A percentile compares a stretch with the other conserved stretches of the same genome.
Conservation (phyloP, 108 stramenopile genomes). For the Nitzschia sp. region DNA sequence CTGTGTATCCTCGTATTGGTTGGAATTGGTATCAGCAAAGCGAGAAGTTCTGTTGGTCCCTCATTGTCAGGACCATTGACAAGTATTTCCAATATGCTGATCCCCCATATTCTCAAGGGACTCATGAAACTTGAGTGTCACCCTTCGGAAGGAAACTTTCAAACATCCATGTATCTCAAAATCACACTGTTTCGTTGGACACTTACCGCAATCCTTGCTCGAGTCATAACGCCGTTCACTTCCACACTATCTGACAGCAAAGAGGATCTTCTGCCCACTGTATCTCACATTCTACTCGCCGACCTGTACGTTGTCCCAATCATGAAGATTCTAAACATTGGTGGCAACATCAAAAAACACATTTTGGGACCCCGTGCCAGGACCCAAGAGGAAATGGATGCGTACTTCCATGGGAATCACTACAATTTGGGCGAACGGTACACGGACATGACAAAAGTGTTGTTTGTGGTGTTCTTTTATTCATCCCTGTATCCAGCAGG, state of each 20-base stretch:
- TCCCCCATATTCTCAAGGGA: slow-evolving; percentile 62
- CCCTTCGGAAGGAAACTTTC: not conserved
- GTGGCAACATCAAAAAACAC: slow-evolving; percentile 44
- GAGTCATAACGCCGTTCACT: not conserved
- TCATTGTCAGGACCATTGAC: slow-evolving; percentile 52
- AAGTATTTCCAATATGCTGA: slow-evolving; percentile 61
- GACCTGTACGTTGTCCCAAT: not conserved
- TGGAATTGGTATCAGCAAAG: slow-evolving; percentile 41
- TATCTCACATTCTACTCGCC: not conserved
- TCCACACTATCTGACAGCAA: slow-evolving; percentile 1
- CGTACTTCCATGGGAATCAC: slow-evolving; percentile 65
- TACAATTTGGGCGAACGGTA: slow-evolving; percentile 78
- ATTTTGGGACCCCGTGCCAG: slow-evolving; percentile 74
- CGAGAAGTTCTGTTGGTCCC: slow-evolving; percentile 9
- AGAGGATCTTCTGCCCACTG: not conserved
- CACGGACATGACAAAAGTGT: slow-evolving; percentile 52
- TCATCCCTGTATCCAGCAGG: slow-evolving; percentile 72
- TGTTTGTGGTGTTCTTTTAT: slow-evolving; percentile 79
- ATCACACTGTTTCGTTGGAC: not conserved
- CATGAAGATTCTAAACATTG: not conserved
- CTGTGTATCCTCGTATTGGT: slow-evolving; percentile 43
- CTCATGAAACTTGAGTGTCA: not conserved
- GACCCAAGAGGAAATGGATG: slow-evolving; percentile 83
- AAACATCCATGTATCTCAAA: slow-evolving; percentile 1
- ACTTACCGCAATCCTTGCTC: not conserved